These are phyloP conservation scores for Penicillium sp. DNA, from an alignment of 2,329 filamentous ascomycete species.

Conservation along the genomic window DNA sequence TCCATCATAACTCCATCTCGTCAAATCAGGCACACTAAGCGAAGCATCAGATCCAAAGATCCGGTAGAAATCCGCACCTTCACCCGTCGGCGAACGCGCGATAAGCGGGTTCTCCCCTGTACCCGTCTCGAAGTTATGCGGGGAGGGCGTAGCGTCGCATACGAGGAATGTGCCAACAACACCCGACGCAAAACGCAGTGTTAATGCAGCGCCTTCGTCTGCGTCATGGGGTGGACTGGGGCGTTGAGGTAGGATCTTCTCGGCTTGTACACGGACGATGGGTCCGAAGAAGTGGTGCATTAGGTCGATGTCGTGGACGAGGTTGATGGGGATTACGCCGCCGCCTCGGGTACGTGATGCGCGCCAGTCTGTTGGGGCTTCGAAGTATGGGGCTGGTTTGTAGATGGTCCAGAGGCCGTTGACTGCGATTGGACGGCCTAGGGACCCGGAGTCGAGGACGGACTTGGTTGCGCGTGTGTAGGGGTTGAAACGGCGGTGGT, in stretches of 20 bases:
- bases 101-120: conserved; percentile 60
- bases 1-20: conserved; percentile 48
- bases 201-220: conserved; percentile 59
- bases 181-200: conserved; percentile 55
- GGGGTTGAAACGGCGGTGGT: conserved; percentile 62
- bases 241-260: conserved; percentile 48
- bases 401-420: conserved; percentile 56
- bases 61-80: conserved; percentile 51
- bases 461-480: conserved; percentile 54
- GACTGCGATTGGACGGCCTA: conserved; percentile 54
- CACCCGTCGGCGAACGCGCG: conserved; percentile 33
- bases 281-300: conserved; percentile 59
- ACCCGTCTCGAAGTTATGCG: conserved; percentile 57
- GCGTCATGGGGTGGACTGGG: conserved; percentile 41
- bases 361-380: conserved; percentile 51
- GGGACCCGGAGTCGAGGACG: conserved; percentile 38
- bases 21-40: conserved; percentile 58
- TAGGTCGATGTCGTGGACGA: conserved; percentile 63
- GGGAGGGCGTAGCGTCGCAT: conserved; percentile 53
- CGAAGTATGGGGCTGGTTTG: conserved; percentile 56
- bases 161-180: conserved; percentile 59
- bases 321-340: conserved; percentile 58
- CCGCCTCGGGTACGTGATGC: conserved; percentile 44
- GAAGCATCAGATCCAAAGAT: conserved; percentile 56
- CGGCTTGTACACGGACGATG: conserved; percentile 53